A percentile compares a stretch with the other conserved stretches of the same genome.
phyloP scores from a whole-genome alignment of 164 flowering plant genomes.

The Dillenia turbinata region DNA sequence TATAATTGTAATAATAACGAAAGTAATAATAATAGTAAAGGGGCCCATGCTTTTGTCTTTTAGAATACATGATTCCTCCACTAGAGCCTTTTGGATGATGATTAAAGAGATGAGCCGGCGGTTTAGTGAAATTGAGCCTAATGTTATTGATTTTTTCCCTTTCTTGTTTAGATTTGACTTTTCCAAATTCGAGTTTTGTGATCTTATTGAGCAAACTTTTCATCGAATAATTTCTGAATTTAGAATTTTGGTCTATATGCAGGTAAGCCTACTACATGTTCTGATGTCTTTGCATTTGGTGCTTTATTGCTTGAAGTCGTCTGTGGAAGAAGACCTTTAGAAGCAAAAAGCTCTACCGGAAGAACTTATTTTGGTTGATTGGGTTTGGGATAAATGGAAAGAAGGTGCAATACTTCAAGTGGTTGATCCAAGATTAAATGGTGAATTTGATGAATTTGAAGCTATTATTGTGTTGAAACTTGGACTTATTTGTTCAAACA shows the following conservation, averaged over 20 bases:
- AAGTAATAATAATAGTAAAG: too few relatives aligned
- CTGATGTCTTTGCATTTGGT: constrained; percentile 65
- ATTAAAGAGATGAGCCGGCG: too few relatives aligned
- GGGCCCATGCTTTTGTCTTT: too few relatives aligned
- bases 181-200: too few relatives aligned
- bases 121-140: too few relatives aligned
- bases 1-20: too few relatives aligned
- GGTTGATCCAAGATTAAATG: constrained; percentile 12
- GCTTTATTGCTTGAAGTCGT: constrained; percentile 54
- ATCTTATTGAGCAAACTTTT: too few relatives aligned
- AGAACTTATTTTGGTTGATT: neutral
- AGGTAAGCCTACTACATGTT: constrained; percentile 51
- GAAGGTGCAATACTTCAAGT: neutral
- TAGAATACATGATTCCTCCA: too few relatives aligned
- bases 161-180: too few relatives aligned
- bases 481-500: neutral
- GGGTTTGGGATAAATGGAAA: neutral
- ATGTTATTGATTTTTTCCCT: too few relatives aligned
- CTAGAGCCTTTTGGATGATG: too few relatives aligned
- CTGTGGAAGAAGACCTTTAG: constrained; percentile 64
- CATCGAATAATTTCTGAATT: too few relatives aligned
- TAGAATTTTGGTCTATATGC: constrained; percentile 13
- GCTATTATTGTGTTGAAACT: constrained; percentile 5
- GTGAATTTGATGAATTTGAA: constrained; percentile 12
- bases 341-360: constrained; percentile 30